A percentile compares a stretch with the other conserved stretches of the same genome.
These are phyloP conservation scores for Pichia sp. DNA, from an alignment of 1,139 yeast genomes.

Conservation along the genomic window DNA sequence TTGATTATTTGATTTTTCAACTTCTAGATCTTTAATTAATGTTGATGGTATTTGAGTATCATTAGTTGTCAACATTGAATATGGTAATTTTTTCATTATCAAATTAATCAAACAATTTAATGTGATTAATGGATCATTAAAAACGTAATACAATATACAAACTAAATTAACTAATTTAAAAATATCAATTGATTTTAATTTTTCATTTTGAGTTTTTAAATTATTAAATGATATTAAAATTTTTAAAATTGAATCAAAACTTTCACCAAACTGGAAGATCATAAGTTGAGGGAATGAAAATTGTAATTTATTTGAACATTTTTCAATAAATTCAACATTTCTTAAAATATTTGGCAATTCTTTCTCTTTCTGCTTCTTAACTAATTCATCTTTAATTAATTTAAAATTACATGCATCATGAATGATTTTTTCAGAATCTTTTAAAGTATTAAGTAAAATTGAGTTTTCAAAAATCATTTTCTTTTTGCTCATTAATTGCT, in stretches of 20 bases:
- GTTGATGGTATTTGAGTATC: conserved; percentile 5
- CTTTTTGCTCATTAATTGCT: conserved; percentile 34
- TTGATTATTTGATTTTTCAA: conserved; percentile 4
- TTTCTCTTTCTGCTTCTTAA: conserved; percentile 13
- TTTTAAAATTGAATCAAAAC: conserved; percentile 26
- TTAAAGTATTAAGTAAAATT: conserved; percentile 17
- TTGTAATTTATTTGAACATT: conserved; percentile 20
- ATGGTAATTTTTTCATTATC: conserved; percentile 32
- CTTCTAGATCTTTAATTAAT: conserved; percentile 14
- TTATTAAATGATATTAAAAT: conserved; percentile 23
- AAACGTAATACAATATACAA: conserved; percentile 24
- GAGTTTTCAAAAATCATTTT: conserved; percentile 15
- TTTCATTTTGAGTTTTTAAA: conserved; percentile 11
- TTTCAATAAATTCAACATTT: conserved; percentile 22
- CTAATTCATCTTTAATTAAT: conserved; percentile 15
- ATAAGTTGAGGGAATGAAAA: conserved; percentile 26
- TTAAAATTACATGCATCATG: conserved; percentile 28
- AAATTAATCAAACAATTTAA: conserved; percentile 43
- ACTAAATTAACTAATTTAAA: conserved; percentile 20
- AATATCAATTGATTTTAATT: conserved; percentile 11
- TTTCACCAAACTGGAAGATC: conserved; percentile 27
- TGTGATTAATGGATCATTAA: conserved; percentile 32
- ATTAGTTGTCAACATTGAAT: conserved; percentile 25
- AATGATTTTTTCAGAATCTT: conserved; percentile 22
- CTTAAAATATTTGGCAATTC: conserved; percentile 12